These are phyloP conservation scores for Penicillium desertorum DNA, from an alignment of 495 filamentous ascomycete genomes.

Conservation along the genomic window DNA sequence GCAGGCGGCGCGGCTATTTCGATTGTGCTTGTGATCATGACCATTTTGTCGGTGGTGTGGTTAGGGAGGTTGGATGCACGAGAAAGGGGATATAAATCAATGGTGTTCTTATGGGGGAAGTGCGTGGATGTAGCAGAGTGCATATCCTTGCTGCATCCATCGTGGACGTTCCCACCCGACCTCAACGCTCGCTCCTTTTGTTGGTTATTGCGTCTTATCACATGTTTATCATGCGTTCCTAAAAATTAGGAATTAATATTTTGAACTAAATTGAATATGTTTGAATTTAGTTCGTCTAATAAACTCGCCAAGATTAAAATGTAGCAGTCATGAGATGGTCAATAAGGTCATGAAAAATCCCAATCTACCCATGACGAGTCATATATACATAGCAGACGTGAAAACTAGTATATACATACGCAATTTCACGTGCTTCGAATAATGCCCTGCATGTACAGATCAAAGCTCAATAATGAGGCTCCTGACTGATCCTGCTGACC, in stretches of 20 bases:
- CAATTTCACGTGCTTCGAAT: neutral
- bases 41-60: conserved; percentile 2
- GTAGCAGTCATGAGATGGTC: neutral
- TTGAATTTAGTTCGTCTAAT: neutral
- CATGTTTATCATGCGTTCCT: neutral
- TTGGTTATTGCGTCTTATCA: neutral
- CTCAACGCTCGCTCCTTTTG: neutral
- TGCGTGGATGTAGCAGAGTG: neutral
- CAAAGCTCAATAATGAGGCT: conserved; percentile 4
- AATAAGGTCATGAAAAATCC: neutral
- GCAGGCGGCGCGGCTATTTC: conserved; percentile 31
- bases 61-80: neutral
- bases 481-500: conserved; percentile 22
- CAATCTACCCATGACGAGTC: neutral
- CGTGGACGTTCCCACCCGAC: neutral
- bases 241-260: too few species aligned
- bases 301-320: neutral
- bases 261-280: too few species aligned
- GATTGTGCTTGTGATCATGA: conserved; percentile 22
- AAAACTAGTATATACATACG: neutral
- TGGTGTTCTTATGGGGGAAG: neutral
- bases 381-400: conserved; percentile 11
- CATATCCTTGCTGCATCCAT: conserved; percentile 1
- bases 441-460: neutral
- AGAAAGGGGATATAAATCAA: conserved; percentile 3